Base-by-base conservation (phyloP, 2,329 filamentous ascomycete species). In the Paecilomyces variotii region DNA sequence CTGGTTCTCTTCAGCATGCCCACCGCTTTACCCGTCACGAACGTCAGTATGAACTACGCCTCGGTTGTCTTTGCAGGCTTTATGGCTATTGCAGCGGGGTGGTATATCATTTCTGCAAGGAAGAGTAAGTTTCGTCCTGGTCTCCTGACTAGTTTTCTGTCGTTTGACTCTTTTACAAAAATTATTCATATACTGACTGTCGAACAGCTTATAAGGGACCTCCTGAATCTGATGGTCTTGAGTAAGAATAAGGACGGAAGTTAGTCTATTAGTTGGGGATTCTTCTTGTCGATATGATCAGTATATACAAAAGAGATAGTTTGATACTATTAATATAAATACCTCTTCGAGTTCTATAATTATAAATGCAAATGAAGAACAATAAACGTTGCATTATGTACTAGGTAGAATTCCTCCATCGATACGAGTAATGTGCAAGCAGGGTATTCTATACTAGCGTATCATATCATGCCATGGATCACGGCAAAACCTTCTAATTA, bases 31-130 rank as follows among this genome's bases (percentile, higher is more conserved):
- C 82, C 83, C 2, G 81, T 83, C 59, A 82, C 73, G 74, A 0
- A 78, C 73, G 0, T 79, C 78, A 56, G 39, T 14, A 83, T 82
- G 71, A 85, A 84, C 61, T 85, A 85, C 64, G 81, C 82, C 1
- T 77, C 76, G 50, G 82, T 84, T 0, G 83, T 86, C 2, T 80
- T 86, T 61, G 76, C 81, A 6, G 72, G 79, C 52, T 85, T 87
- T 60, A 77, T 77, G 57, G 73, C 73, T 27, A 79, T 83, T 14
- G 79, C 78, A 19, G 78, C 73, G 0, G 62, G 75, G 5, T 84
- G 80, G 80, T 84, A 83, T 67, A 63, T 70, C 0, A 63, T 80
- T 5, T 78, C 82, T 70, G 81, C 80, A 53, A 73, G 77, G 55
- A 82, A 79, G 70, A 76, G 81, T 81, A 67, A 68, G 74, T 72